A percentile compares a stretch with the other conserved stretches of the same genome.
phyloP scores from a whole-genome alignment of 2,329 filamentous ascomycete genomes.

The Sarocladium brachiariae region DNA sequence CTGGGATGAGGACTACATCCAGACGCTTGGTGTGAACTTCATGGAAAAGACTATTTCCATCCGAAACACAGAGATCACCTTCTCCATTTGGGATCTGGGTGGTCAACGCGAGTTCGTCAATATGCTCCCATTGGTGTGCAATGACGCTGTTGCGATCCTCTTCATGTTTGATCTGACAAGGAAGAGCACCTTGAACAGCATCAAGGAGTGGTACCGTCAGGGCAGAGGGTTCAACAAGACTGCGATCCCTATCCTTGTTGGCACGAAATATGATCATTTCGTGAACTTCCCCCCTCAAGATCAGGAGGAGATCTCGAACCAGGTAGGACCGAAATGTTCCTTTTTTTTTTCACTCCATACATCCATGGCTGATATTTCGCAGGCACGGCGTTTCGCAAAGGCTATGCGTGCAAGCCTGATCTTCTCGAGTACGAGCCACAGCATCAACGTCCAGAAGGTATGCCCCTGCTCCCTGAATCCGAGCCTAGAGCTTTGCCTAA shows the following conservation, averaged over 20 bases:
- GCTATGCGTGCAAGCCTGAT: conserved; percentile 97
- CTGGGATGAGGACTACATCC: conserved; percentile 99
- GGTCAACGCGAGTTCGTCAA: conserved; percentile 99
- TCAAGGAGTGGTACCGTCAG: conserved; percentile 99
- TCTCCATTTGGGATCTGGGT: conserved; percentile 98
- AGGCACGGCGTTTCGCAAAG: conserved; percentile 94
- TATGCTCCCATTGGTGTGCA: conserved; percentile 98
- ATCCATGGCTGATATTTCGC: conserved; percentile 11
- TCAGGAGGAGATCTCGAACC: conserved; percentile 96
- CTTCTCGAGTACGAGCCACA: conserved; percentile 98
- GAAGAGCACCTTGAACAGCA: conserved; percentile 97
- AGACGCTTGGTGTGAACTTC: conserved; percentile 97
- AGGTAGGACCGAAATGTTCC: too few species aligned
- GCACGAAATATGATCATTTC: conserved; percentile 98
- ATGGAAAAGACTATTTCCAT: conserved; percentile 99
- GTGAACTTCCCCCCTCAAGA: conserved; percentile 97
- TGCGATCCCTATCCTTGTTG: conserved; percentile 94
- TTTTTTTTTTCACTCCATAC: too few species aligned
- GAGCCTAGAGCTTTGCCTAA: neutral
- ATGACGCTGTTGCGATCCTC: conserved; percentile 94
- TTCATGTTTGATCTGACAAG: conserved; percentile 99
- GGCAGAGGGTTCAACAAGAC: conserved; percentile 99
- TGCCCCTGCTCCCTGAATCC: conserved; percentile 11
- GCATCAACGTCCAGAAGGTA: conserved; percentile 98
- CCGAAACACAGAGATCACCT: conserved; percentile 98